Percentiles rank a stretch among this genome's conserved stretches.
These are phyloP conservation scores for Hymenoscyphus occultus DNA, from an alignment of 2,329 filamentous ascomycete genomes.

Conservation along the genomic window DNA sequence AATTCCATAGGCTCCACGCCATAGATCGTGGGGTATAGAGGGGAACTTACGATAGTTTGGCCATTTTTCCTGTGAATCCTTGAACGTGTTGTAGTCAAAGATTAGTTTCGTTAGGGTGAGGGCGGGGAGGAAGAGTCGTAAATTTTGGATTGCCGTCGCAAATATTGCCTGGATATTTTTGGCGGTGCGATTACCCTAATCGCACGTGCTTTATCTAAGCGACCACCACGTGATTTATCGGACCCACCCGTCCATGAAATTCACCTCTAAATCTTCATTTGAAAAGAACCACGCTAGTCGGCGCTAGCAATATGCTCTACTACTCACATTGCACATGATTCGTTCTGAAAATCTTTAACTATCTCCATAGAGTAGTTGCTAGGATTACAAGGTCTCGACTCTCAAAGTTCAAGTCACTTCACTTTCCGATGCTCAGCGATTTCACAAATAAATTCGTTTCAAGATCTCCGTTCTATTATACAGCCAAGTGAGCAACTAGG, in stretches of 20 bases:
- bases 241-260: too few relatives aligned
- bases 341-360: too few relatives aligned
- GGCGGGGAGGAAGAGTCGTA: too few relatives aligned
- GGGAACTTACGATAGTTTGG: slow-evolving; percentile 59
- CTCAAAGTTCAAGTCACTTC: neutral
- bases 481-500: neutral
- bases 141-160: slow-evolving; percentile 13
- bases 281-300: too few relatives aligned
- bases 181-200: neutral
- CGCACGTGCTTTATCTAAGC: neutral
- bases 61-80: slow-evolving; percentile 53
- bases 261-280: too few relatives aligned
- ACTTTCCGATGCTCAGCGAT: neutral
- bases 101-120: slow-evolving; percentile 27
- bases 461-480: neutral
- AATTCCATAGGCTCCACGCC: neutral
- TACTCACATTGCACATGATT: too few relatives aligned
- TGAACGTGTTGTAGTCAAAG: slow-evolving; percentile 31
- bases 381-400: too few relatives aligned
- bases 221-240: neutral
- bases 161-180: slow-evolving; percentile 10
- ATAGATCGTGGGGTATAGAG: neutral
- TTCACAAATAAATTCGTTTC: neutral
- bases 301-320: neutral
- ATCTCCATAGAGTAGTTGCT: too few relatives aligned